Percentiles rank a stretch among this genome's conserved stretches.
Conservation (phyloP, 352 stramenopile genomes). For the Globisporangium ultimum region DNA sequence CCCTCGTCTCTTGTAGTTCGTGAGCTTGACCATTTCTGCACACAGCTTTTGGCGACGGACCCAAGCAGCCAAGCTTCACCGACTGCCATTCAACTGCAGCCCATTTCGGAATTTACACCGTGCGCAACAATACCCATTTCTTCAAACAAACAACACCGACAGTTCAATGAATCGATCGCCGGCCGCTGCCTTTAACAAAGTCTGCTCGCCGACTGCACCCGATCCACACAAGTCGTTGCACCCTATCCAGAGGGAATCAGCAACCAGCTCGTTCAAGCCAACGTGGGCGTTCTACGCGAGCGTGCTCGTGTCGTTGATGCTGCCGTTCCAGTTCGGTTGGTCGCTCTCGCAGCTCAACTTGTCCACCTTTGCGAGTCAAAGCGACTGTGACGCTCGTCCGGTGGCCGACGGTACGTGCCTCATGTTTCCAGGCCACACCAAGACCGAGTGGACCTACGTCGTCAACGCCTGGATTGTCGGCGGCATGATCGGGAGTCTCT, state of each 20-base stretch:
- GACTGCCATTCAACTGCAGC: too few species aligned
- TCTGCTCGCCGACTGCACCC: neutral
- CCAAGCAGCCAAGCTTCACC: too few species aligned
- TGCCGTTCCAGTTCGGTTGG: conserved; percentile 52
- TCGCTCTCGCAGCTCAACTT: conserved; percentile 51
- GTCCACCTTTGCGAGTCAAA: conserved; percentile 39
- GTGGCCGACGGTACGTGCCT: conserved; percentile 36
- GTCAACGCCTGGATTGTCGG: conserved; percentile 57
- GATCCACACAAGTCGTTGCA: neutral
- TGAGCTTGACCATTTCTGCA: too few species aligned
- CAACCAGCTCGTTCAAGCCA: neutral
- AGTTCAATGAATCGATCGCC: neutral
- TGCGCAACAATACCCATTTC: too few species aligned
- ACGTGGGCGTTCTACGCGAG: neutral
- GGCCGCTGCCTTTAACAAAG: neutral
- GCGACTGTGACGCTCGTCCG: conserved; percentile 34
- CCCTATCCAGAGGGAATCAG: neutral
- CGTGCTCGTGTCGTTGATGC: neutral
- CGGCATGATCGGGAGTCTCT: conserved; percentile 43
- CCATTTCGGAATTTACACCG: too few species aligned
- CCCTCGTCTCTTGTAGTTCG: too few species aligned
- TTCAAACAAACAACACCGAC: neutral
- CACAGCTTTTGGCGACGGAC: too few species aligned
- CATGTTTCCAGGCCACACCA: conserved; percentile 56
- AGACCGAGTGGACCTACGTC: conserved; percentile 47